phyloP scores from a whole-genome alignment of 441 rosid species.

The Capsella rubella region DNA sequence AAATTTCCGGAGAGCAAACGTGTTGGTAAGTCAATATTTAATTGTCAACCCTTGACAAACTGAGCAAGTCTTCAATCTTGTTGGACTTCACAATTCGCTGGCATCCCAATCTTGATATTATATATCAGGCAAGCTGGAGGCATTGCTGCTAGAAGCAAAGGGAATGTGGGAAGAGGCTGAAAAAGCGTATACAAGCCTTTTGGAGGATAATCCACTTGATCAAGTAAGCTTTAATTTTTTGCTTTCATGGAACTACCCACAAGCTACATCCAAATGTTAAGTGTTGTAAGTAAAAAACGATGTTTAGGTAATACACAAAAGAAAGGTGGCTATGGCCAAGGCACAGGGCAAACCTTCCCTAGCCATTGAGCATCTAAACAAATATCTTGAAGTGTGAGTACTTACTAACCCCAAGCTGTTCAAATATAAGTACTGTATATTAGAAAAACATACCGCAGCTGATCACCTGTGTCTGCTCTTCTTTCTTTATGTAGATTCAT shows the following conservation, averaged over 20 bases:
- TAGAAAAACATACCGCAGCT: conserved; percentile 15
- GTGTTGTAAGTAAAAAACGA: conserved; percentile 26
- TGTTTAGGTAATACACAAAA: conserved; percentile 73
- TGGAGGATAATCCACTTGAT: conserved; percentile 92
- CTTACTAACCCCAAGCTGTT: conserved; percentile 26
- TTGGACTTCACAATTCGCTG: conserved; percentile 13
- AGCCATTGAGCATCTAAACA: conserved; percentile 88
- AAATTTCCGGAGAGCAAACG: conserved; percentile 94
- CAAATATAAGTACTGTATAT: conserved; percentile 1
- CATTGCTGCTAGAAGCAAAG: conserved; percentile 90
- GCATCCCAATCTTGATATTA: conserved; percentile 23
- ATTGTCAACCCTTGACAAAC: background rate
- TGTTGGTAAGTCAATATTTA: conserved; percentile 72
- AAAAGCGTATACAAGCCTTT: conserved; percentile 81
- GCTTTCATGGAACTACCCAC: conserved; percentile 21
- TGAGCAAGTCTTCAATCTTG: conserved; percentile 18
- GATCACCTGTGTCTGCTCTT: conserved; percentile 14
- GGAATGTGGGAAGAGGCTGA: conserved; percentile 94
- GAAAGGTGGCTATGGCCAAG: conserved; percentile 91
- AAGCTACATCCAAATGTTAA: conserved; percentile 24
- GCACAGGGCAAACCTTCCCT: conserved; percentile 78
- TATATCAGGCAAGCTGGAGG: conserved; percentile 83
- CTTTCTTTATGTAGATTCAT: conserved; percentile 66
- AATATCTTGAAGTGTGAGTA: conserved; percentile 91
- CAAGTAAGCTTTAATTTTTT: conserved; percentile 56